Evolutionary conservation across 1,284 basidiomycete genomes (phyloP).

Genomic region (Volvariella surrecta): DNA sequence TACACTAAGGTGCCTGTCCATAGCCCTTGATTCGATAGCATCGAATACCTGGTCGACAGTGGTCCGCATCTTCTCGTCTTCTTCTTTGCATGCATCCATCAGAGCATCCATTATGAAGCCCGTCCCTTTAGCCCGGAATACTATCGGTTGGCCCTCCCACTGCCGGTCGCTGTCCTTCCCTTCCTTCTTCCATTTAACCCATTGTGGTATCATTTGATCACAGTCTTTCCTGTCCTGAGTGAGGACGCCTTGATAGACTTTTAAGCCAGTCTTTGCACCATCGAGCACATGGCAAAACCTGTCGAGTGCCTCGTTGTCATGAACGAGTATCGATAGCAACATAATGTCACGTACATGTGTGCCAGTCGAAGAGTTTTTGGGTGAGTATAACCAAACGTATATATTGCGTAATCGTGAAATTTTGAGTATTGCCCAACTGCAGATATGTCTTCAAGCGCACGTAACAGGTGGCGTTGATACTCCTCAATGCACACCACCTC

Average conservation of each 20-base stretch:
- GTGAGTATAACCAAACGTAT: constrained; percentile 39
- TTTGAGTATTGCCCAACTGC: constrained; percentile 49
- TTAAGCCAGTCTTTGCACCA: constrained; percentile 50
- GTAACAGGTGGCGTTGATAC: constrained; percentile 41
- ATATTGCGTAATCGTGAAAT: constrained; percentile 47
- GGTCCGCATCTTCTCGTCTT: no score
- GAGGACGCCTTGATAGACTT: background rate
- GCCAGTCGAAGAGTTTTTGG: constrained; percentile 42
- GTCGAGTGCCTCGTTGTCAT: background rate
- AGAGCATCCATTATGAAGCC: no score
- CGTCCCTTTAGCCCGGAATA: no score
- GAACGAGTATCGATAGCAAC: background rate
- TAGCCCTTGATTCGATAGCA: no score
- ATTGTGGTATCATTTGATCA: no score
- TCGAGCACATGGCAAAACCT: constrained; percentile 59
- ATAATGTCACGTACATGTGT: constrained; percentile 39
- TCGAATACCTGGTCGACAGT: no score
- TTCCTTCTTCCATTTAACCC: no score
- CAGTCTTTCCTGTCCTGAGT: background rate
- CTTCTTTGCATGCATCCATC: background rate
- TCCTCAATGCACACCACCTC: constrained; percentile 20
- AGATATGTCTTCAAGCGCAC: constrained; percentile 32
- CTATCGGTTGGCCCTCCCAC: no score
- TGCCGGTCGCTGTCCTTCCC: no score
- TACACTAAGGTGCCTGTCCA: no score